Conservation (phyloP, 257 asterid genomes). For the Solanum chiquidenum region DNA sequence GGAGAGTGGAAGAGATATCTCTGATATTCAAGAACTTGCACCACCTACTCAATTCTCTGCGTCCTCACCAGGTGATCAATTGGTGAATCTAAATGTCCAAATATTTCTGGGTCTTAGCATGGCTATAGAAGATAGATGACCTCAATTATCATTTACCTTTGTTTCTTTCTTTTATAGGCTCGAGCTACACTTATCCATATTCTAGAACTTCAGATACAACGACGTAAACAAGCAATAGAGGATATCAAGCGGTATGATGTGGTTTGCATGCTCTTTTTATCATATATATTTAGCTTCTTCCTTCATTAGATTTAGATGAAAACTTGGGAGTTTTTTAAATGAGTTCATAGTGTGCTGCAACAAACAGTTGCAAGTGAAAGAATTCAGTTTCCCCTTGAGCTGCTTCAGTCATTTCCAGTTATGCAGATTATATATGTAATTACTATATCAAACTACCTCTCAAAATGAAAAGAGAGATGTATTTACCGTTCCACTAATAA, state of each 20-base stretch:
- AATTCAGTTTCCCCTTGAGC: neutral
- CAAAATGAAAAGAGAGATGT: neutral
- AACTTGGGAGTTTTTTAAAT: neutral
- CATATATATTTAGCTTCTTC: neutral
- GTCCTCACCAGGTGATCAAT: constrained; percentile 84
- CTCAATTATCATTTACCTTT: neutral
- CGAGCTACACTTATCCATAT: constrained; percentile 93
- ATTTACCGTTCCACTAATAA: neutral
- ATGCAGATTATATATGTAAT: neutral
- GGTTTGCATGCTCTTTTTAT: neutral
- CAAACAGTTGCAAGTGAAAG: neutral
- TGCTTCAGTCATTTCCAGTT: neutral
- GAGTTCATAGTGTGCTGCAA: neutral
- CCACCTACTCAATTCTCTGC: constrained; percentile 87
- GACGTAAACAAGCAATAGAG: constrained; percentile 92
- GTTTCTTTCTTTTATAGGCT: constrained; percentile 42
- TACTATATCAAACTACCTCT: neutral
- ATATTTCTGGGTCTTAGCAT: neutral
- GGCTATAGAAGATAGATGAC: neutral
- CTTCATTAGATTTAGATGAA: neutral
- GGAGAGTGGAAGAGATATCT: constrained; percentile 94
- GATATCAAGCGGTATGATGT: constrained; percentile 73
- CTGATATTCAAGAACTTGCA: constrained; percentile 82
- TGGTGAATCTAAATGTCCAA: neutral
- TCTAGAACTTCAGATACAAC: constrained; percentile 86